phyloP scores from a whole-genome alignment of 371 early-diverging fungal species.

The Zopfochytrium polystomum region DNA sequence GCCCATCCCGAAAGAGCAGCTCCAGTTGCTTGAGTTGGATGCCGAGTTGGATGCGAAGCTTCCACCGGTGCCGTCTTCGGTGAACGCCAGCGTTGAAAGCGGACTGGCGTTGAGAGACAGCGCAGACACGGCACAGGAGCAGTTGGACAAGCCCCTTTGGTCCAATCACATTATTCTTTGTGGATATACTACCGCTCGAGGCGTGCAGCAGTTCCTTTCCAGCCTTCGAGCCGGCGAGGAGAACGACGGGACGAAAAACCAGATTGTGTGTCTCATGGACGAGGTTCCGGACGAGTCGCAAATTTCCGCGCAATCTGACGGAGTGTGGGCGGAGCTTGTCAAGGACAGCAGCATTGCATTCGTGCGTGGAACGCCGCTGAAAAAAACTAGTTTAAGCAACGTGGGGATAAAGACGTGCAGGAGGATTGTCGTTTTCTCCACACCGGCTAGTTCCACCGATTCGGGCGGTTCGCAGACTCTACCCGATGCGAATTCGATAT shows the following conservation, averaged over 20 bases:
- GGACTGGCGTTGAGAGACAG: neutral
- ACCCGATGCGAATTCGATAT: slow-evolving; percentile 44
- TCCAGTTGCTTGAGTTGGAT: slow-evolving; percentile 33
- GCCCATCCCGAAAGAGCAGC: slow-evolving; percentile 22
- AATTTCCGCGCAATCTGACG: neutral
- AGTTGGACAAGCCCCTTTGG: neutral
- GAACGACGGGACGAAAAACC: neutral
- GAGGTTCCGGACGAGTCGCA: slow-evolving; percentile 21
- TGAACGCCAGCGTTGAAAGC: neutral
- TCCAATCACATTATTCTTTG: slow-evolving; percentile 44
- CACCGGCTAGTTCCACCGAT: neutral
- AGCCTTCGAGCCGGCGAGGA: slow-evolving; percentile 26
- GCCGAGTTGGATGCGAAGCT: slow-evolving; percentile 31
- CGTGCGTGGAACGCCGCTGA: slow-evolving; percentile 39
- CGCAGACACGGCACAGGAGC: neutral
- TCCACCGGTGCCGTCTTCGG: slow-evolving; percentile 1
- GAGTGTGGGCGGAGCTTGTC: slow-evolving; percentile 41
- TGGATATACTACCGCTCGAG: slow-evolving; percentile 40
- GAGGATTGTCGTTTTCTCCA: slow-evolving; percentile 41
- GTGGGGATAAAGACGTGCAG: slow-evolving; percentile 37
- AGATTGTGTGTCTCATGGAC: slow-evolving; percentile 43
- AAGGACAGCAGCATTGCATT: slow-evolving; percentile 26
- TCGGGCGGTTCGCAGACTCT: slow-evolving; percentile 15
- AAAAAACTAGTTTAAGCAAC: slow-evolving; percentile 30
- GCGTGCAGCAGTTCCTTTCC: slow-evolving; percentile 42